Base-by-base conservation (phyloP, 768 basidiomycete genomes). In the Exsudoporus frostii region DNA sequence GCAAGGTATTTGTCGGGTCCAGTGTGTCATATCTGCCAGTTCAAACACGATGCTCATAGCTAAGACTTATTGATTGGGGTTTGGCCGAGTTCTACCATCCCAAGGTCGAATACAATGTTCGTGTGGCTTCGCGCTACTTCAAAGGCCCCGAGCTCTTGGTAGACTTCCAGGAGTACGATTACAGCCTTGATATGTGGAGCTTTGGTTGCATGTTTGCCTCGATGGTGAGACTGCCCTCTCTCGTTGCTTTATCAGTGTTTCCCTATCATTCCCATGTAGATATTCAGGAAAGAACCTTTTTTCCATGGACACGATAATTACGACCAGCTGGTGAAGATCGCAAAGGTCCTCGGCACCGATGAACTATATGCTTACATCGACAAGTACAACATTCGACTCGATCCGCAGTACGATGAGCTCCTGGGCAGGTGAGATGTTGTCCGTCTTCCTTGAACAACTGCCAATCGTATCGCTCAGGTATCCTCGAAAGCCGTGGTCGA, bases 301-400 rank as follows among this genome's bases (percentile, higher is more conserved):
- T 98, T 98, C 83, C 96, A 98, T 65, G 96, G 96, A 15, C 95
- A 97, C 67, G 95, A 98, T 73, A 98, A 98, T 73, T 96, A 96
- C 65, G 96, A 98, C 73, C 96, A 98, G 68, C 76, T 98, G 53
- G 95, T 96, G 66, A 98, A 97, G 76, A 98, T 98, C 59, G 87
- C 93, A 50, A 98, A 98, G 76, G 94, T 98, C 45, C 79, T 98
- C 55, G 96, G 96, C 41, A 98, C 96, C 5, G 96, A 98, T 60
- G 96, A 96, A 63, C 73, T 98, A 33, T 96, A 91, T 68, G 76
- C 84, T 39, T 98, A 98, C 71, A 83, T 92, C 56, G 91, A 94
- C 71, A 92, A 92, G 74, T 98, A 98, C 74, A 88, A 89, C 66
- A 97, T 98, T 54, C 89, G 91, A 41, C 83, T 98, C 43, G 94